phyloP scores from a whole-genome alignment of 2,329 filamentous ascomycete genomes.

The Curvularia verruculosa region DNA sequence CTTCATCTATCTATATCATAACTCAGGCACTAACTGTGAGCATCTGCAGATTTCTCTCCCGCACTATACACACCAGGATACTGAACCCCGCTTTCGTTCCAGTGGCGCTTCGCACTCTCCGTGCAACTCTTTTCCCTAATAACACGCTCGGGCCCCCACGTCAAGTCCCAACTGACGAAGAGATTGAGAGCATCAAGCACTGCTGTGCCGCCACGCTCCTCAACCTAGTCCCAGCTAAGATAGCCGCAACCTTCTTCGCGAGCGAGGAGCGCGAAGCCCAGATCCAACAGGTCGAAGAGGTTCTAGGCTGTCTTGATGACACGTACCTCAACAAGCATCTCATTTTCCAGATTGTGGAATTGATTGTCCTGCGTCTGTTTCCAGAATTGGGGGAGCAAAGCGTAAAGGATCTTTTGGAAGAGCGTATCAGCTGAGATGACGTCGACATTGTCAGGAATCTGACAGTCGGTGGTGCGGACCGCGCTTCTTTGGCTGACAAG shows the following conservation, averaged over 20 bases:
- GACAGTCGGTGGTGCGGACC: neutral
- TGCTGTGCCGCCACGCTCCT: constrained; percentile 68
- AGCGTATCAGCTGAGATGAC: constrained; percentile 61
- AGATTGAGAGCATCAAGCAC: constrained; percentile 67
- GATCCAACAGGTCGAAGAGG: constrained; percentile 63
- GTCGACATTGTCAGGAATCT: constrained; percentile 1
- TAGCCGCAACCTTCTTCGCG: constrained; percentile 46
- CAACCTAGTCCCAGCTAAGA: constrained; percentile 54
- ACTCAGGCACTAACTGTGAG: constrained; percentile 35
- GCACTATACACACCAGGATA: constrained; percentile 51
- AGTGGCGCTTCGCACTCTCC: constrained; percentile 67
- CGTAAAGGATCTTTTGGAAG: constrained; percentile 73
- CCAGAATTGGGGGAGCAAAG: constrained; percentile 80
- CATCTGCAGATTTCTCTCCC: constrained; percentile 53
- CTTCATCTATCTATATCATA: constrained; percentile 7
- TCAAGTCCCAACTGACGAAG: constrained; percentile 63
- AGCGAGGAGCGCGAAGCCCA: constrained; percentile 56
- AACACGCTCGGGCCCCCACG: constrained; percentile 73
- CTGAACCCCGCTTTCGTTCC: constrained; percentile 54
- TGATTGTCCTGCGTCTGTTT: constrained; percentile 79
- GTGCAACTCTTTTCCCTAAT: constrained; percentile 83
- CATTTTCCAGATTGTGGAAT: constrained; percentile 80
- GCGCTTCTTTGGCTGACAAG: constrained; percentile 4
- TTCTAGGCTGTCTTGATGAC: constrained; percentile 79
- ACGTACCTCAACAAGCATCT: constrained; percentile 92